These are phyloP conservation scores for Clitocybe nebularis DNA, from an alignment of 1,284 basidiomycete genomes.

Conservation along the genomic window DNA sequence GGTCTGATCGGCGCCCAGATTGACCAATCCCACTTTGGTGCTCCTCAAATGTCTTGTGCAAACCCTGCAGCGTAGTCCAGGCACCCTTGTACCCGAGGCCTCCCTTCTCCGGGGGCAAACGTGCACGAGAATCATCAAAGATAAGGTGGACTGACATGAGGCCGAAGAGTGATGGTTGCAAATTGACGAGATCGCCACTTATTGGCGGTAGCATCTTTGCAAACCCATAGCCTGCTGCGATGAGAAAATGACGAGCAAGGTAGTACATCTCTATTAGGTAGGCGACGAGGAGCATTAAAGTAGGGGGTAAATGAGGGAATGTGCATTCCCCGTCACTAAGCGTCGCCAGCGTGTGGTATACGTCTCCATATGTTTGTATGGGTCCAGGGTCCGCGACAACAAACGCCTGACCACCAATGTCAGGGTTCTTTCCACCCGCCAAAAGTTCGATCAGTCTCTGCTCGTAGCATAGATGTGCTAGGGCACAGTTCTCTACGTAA, in stretches of 20 bases:
- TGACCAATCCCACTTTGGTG: conserved; percentile 33
- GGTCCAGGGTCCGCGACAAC: conserved; percentile 59
- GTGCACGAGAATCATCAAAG: conserved; percentile 68
- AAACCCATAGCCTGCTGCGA: conserved; percentile 25
- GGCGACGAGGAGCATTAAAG: conserved; percentile 50
- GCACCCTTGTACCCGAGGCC: conserved; percentile 62
- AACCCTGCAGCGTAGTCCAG: conserved; percentile 53
- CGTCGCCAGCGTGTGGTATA: conserved; percentile 45
- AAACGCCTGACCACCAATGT: conserved; percentile 70
- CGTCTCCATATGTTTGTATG: conserved; percentile 57
- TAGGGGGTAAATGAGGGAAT: conserved; percentile 53
- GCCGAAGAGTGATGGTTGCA: conserved; percentile 66
- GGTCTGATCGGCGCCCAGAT: conserved; percentile 26
- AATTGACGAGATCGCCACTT: conserved; percentile 51
- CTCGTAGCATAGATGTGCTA: conserved; percentile 70
- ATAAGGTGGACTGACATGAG: conserved; percentile 62
- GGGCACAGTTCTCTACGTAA: conserved; percentile 71
- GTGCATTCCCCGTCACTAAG: conserved; percentile 46
- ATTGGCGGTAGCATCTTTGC: conserved; percentile 43
- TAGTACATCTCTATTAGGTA: conserved; percentile 55
- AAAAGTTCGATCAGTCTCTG: conserved; percentile 50
- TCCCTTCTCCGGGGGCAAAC: conserved; percentile 50
- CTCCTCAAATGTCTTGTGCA: conserved; percentile 53
- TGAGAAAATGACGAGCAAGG: conserved; percentile 37
- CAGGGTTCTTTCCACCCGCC: conserved; percentile 42